Conservation (phyloP, 257 asterid species). For the Gynochthodes officinalis region DNA sequence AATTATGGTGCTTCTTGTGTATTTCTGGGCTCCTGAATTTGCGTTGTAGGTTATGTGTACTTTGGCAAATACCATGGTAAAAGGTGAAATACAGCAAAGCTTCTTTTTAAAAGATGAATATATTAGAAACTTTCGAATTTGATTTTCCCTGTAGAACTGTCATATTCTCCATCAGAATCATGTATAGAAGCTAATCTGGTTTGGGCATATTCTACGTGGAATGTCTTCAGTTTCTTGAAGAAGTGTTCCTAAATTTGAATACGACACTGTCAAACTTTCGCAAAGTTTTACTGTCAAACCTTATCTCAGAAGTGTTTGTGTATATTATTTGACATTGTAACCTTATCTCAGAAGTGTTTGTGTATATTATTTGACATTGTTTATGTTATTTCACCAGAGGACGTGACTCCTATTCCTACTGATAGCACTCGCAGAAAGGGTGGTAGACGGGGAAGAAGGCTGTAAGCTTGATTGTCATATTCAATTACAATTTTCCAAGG, state of each 20-base stretch:
- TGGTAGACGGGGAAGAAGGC: slow-evolving; percentile 93
- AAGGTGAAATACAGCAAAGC: no score
- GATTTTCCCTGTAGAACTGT: background rate
- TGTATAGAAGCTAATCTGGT: background rate
- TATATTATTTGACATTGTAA: background rate
- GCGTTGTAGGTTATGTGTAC: background rate
- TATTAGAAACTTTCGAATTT: no score
- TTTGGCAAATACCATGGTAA: background rate
- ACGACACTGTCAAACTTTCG: background rate
- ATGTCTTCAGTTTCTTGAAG: background rate
- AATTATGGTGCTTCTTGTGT: no score
- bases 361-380: background rate
- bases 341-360: no score
- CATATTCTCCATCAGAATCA: background rate
- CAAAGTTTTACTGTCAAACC: background rate
- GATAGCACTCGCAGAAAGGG: slow-evolving; percentile 92
- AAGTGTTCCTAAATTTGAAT: background rate
- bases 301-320: background rate
- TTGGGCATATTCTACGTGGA: background rate
- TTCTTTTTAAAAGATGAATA: background rate
- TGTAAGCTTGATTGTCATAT: slow-evolving; percentile 31
- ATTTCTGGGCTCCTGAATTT: background rate
- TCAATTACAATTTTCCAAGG: background rate
- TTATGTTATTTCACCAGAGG: slow-evolving; percentile 47
- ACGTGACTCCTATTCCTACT: slow-evolving; percentile 84